Conservation (phyloP, 2,329 filamentous ascomycete genomes). For the Claviceps monticola region DNA sequence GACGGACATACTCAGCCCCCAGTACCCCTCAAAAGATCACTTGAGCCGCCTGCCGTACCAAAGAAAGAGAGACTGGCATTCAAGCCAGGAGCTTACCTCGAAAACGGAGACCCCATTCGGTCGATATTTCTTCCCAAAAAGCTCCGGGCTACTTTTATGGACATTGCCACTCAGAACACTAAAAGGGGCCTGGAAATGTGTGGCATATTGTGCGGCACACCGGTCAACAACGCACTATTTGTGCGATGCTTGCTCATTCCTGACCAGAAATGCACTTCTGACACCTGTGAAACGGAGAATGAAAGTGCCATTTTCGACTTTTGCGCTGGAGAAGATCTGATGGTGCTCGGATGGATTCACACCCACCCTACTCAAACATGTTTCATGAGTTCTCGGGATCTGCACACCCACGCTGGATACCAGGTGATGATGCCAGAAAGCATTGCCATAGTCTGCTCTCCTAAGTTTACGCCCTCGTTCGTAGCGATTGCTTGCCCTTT, state of each 20-base stretch:
- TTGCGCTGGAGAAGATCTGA: slow-evolving; percentile 68
- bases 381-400: slow-evolving; percentile 89
- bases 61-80: slow-evolving; percentile 50
- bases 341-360: slow-evolving; percentile 93
- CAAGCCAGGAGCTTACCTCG: slow-evolving; percentile 70
- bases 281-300: slow-evolving; percentile 91
- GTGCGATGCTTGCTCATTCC: slow-evolving; percentile 81
- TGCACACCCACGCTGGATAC: slow-evolving; percentile 89
- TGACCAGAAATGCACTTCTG: slow-evolving; percentile 75
- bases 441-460: slow-evolving; percentile 92
- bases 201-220: slow-evolving; percentile 80
- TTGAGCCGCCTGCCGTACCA: slow-evolving; percentile 14
- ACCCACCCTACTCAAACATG: slow-evolving; percentile 94
- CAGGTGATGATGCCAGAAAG: slow-evolving; percentile 95
- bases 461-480: slow-evolving; percentile 62
- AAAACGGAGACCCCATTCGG: slow-evolving; percentile 75
- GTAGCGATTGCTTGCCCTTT: slow-evolving; percentile 17
- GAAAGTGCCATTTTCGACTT: slow-evolving; percentile 78
- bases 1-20: slow-evolving; percentile 7
- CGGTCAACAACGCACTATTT: slow-evolving; percentile 88
- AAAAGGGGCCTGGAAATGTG: slow-evolving; percentile 78
- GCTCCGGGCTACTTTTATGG: slow-evolving; percentile 61
- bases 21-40: slow-evolving; percentile 17
- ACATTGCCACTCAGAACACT: slow-evolving; percentile 65
- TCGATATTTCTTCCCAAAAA: slow-evolving; percentile 73